Evolutionary conservation across 2,329 filamentous ascomycete genomes (phyloP), one percentile per base, ranked within the genome.

Genomic region (Passalora sequoiae): DNA sequence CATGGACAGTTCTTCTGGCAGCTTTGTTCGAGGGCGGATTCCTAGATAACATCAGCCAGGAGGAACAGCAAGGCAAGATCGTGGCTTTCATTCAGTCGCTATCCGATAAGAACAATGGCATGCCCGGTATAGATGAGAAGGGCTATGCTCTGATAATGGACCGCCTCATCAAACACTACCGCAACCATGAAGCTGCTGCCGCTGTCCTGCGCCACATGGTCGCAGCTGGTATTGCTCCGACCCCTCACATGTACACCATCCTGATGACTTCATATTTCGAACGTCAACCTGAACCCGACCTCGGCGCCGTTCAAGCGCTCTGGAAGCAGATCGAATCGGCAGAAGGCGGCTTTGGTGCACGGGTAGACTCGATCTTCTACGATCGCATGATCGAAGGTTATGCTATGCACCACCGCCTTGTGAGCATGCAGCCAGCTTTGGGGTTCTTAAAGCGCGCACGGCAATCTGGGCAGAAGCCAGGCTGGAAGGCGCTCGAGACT

Each of bases 91-190:
- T 89, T 40, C 51, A 64, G 2, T 70, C 78, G 15, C 78, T 89
- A 62, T 70, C 79, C 44, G 58, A 63, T 2, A 68, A 72, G 9
- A 78, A 78, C 8, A 64, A 71, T 25, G 46, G 40, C n/a, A 43
- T 42, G n/a, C 33, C 42, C 9, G 46, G 39, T 36, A 69, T 81
- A 27, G 84, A 84, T 61, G 64, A 71, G 44, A 72, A 78, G 51
- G 78, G 77, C 2, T 91, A 86, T 62, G 78, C 74, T 56, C 81
- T 84, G 60, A 78, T 88, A 61, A 77, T 91, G 40, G 75, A 87
- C 63, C 68, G 75, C 13, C 67, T 87, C 8, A 68, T 86, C 51
- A 72, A 66, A 57, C 63, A 53, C 30, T 64, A 69, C 43, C 53
- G 61, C 20, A 75, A 75, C 51, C 48, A 68, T 35, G 22, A 53